Percentiles rank a stretch among this genome's conserved stretches.
phyloP scores from a whole-genome alignment of 257 asterid genomes.

The Misopates orontium region DNA sequence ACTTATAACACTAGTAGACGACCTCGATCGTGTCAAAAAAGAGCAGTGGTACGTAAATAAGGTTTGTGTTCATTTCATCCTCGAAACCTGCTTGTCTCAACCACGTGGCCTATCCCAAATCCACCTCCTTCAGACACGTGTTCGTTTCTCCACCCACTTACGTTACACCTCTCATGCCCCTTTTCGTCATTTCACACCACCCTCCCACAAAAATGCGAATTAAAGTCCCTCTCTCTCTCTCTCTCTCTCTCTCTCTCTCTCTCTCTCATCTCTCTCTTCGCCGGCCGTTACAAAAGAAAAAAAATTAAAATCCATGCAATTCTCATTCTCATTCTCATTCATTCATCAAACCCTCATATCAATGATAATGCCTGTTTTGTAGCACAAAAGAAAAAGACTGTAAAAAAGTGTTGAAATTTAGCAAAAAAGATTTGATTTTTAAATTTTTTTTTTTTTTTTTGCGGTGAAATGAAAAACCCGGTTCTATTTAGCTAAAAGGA shows the following conservation, averaged over 20 bases:
- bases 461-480: constrained; percentile 23
- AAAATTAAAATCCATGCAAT: no score
- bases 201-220: neutral
- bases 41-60: no score
- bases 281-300: no score
- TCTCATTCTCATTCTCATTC: neutral
- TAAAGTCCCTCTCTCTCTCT: constrained; percentile 15
- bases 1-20: no score
- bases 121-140: constrained; percentile 49
- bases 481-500: constrained; percentile 21
- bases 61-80: constrained; percentile 24
- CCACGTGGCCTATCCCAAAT: constrained; percentile 52
- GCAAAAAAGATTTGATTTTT: no score
- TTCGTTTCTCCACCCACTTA: constrained; percentile 22
- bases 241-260: constrained; percentile 7
- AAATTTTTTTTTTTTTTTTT: no score
- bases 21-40: no score
- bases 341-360: neutral
- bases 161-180: constrained; percentile 36
- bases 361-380: neutral
- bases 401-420: no score
- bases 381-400: neutral
- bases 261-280: constrained; percentile 12
- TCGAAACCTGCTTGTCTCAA: constrained; percentile 37
- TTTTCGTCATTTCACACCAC: constrained; percentile 41